Percentiles rank a stretch among this genome's conserved stretches.
Conservation (phyloP, 148 eudicot genomes). For the Silene latifolia region DNA sequence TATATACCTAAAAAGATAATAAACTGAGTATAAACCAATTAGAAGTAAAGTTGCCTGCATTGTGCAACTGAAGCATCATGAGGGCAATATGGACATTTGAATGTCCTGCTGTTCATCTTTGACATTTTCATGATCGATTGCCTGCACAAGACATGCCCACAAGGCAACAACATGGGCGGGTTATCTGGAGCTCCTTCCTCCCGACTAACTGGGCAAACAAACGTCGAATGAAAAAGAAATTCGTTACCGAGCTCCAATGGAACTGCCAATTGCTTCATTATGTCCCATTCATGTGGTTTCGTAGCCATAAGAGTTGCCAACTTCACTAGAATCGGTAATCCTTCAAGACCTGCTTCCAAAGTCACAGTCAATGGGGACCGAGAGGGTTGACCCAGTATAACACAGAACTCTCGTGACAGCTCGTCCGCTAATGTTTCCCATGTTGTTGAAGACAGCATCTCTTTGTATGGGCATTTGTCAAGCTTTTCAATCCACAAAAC, state of each 20-base stretch:
- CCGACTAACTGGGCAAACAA: slow-evolving; percentile 58
- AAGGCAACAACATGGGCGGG: slow-evolving; percentile 62
- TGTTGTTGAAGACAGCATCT: slow-evolving; percentile 27
- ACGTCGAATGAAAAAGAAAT: slow-evolving; percentile 54
- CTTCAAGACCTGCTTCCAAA: slow-evolving; percentile 50
- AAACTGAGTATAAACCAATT: slow-evolving; percentile 17
- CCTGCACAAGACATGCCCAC: slow-evolving; percentile 60
- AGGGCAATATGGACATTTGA: slow-evolving; percentile 63
- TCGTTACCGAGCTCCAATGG: slow-evolving; percentile 48
- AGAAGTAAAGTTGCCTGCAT: slow-evolving; percentile 49
- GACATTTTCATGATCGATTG: slow-evolving; percentile 46
- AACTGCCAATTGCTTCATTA: slow-evolving; percentile 51
- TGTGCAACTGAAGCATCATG: slow-evolving; percentile 31
- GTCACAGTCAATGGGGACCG: slow-evolving; percentile 41
- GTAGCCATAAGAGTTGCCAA: slow-evolving; percentile 40
- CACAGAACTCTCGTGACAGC: slow-evolving; percentile 36
- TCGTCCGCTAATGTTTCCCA: slow-evolving; percentile 47
- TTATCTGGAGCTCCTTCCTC: slow-evolving; percentile 51
- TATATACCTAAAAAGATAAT: background rate
- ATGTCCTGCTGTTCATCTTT: slow-evolving; percentile 33
- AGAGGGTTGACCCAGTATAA: slow-evolving; percentile 42
- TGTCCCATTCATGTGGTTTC: slow-evolving; percentile 47
- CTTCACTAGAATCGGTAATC: slow-evolving; percentile 50
- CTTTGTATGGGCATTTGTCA: slow-evolving; percentile 45
- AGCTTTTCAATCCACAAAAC: slow-evolving; percentile 51